Base-by-base conservation (phyloP, 495 filamentous ascomycete species). In the Neurospora sp. region DNA sequence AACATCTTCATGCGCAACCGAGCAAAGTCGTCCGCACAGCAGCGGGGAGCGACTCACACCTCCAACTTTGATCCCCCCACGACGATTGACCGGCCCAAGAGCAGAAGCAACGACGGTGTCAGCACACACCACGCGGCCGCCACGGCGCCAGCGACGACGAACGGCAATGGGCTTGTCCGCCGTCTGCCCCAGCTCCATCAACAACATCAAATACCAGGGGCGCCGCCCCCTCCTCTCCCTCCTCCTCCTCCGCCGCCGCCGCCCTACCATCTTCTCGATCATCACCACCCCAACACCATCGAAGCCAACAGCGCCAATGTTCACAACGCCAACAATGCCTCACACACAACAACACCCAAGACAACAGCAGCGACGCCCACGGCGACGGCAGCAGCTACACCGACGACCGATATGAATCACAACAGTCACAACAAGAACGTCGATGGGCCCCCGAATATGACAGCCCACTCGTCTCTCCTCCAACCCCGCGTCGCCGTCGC, bases 381-480 rank as follows among this genome's bases (percentile, higher is more conserved):
- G 71, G 54, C 54, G 48, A 72, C 5, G 31, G 71, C 35, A 20
- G 48, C 54, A 71, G 71, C 39, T n/a, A 42, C 20, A 38, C 23
- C 39, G 38, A 66, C 23, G 37, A 16, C 27, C 44, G 40, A 59
- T 37, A 59, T n/a, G n/a, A 66, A 39, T 18, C 27, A 39, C 71
- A 37, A 5, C 71, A 31, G 71, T 69, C 14, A 69, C 11, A 38
- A 69, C 11, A 38, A 14, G 35, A 27, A 41, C 69, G 23, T 39
- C 42, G 71, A 48, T 20, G 46, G 39, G 40, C 42, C 37, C 20
- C 93, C 90, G 90, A 94, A 90, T 18, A 72, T 75, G n/a, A 76
- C 75, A 18, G 70, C 71, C 59, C 76, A 72, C 10, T 96, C 94
- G 85, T 94, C 85, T 11, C 77, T 85, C 70, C 77, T 87, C n/a